Conservation (phyloP, 2,329 filamentous ascomycete genomes). For the Calonectria pseudoreteaudii region DNA sequence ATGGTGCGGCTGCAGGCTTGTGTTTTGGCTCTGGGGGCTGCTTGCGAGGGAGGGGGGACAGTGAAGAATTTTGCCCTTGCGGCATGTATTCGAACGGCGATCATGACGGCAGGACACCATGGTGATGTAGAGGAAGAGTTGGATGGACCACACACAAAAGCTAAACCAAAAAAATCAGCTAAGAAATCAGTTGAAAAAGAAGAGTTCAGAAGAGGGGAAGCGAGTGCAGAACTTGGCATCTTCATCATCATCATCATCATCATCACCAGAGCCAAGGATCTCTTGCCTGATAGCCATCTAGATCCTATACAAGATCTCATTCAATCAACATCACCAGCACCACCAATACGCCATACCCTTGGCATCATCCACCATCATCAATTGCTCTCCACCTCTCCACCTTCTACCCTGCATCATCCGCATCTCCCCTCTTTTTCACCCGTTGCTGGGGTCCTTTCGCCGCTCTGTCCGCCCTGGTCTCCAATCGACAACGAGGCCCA, state of each 20-base stretch:
- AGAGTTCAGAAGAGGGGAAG: conserved; percentile 5
- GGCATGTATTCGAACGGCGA: conserved; percentile 25
- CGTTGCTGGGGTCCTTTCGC: conserved; percentile 12
- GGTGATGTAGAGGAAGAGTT: conserved; percentile 12
- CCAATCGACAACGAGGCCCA: conserved; percentile 11
- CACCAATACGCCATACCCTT: conserved; percentile 21
- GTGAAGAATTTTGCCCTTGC: conserved; percentile 18
- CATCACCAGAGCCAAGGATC: not conserved
- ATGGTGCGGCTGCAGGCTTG: conserved; percentile 18
- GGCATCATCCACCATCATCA: conserved; percentile 26
- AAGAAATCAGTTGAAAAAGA: conserved; percentile 12
- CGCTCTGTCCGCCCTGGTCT: not conserved
- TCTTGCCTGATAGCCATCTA: not conserved
- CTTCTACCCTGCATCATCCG: conserved; percentile 26
- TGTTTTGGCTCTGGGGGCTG: conserved; percentile 7
- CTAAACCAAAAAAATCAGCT: not conserved
- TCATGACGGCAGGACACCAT: conserved; percentile 40
- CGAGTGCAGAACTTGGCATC: conserved; percentile 6
- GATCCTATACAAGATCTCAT: not conserved
- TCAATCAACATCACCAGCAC: not conserved
- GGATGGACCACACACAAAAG: conserved; percentile 4
- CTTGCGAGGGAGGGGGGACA: conserved; percentile 1
- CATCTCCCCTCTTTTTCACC: conserved; percentile 23
- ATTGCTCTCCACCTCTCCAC: conserved; percentile 19
- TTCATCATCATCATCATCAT: conserved; percentile 19